Base-by-base conservation (phyloP, 2,329 filamentous ascomycete genomes). In the Cladosporium oxysporum region DNA sequence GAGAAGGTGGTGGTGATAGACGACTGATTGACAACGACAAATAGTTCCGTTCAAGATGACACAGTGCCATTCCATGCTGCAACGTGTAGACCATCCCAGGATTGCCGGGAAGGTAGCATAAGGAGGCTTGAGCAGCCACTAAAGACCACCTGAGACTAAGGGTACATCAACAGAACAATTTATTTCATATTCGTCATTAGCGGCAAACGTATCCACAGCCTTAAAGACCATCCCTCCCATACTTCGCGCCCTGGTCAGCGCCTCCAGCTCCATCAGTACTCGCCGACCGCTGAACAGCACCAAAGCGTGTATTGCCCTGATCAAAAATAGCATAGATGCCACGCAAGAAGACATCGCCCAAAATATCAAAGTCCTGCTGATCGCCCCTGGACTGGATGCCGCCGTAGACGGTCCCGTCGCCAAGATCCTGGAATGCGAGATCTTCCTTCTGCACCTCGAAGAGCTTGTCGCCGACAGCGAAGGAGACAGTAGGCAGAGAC, bases 281-380 rank as follows among this genome's bases (percentile, higher is more conserved):
- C 41, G 41, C 41, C n/a, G 49, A 52, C 23, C 55, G 55, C 23
- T 58, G 55, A 11, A 41, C 35, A 31, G 55, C 55, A 7, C 55
- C 55, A 41, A 58, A 58, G 21, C 35, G 26, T 3, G 55, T 58
- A 18, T 58, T 58, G 0, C 55, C 86, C 65, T 85, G 83, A 72
- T 90, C 87, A 75, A 89, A 90, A 66, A 90, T 82, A 65, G 85
- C 87, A 73, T 90, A 91, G 64, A 89, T 79, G 26, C 82, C 85
- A 80, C 89, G 89, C 76, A 91, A 76, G 73, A 88, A 88, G 1
- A 83, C 84, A 69, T 86, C 87, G 88, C 88, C 18, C 88, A 79
- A 53, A 91, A 89, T 73, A 89, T 87, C 71, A 90, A 88, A 2
- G 78, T 73, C 74, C 85, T 79, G 64, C 29, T 41, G 29, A 29